Base-by-base conservation (phyloP, 345 rosid genomes). In the Brassica cretica region DNA sequence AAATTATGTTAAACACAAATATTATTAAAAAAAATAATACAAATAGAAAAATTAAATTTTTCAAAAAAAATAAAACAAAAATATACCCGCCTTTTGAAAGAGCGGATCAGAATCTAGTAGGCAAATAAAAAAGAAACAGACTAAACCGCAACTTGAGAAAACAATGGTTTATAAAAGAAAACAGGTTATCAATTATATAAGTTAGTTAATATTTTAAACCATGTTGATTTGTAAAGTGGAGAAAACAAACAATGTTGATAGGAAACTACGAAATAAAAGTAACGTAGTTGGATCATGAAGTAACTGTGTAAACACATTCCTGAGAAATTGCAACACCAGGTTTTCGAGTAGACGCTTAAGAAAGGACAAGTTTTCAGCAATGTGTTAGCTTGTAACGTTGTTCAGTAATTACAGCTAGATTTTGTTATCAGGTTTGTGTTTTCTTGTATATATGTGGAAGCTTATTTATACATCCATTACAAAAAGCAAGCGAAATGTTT, bases 331-430 rank as follows among this genome's bases (percentile, higher is more conserved):
- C 46, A 56, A 71, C 19, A 35, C 30, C 11, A 19, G 35, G 37
- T 61, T 27, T n/a, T 72, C 4, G 10, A 74, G 63, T 27, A 74
- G 60, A 53, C 61, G 71, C 37, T 19, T 5, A 68, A 53, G 79
- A 41, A 79, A 69, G 15, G 15, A 64, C 71, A 74, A 68, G 24
- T 61, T 74, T 70, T 63, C 68, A 74, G 79, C 79, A 80, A 80
- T 53, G 67, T 4, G 82, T 80, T 80, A 79, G 75, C 75, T 41
- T 62, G 30, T 39, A 58, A 37, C 3, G 69, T 53, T 49, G 16
- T 5, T 16, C 37, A 46, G 10, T 68, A 32, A 11, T 64, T 65
- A 74, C 78, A 74, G 78, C 82, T 53, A 74, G 71, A 74, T 74
- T 73, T 37, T 62, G 70, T n/a, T 68, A 63, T 35, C 35, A 74